These are phyloP conservation scores for Annulohypoxylon maeteangense DNA, from an alignment of 495 filamentous ascomycete species.

Conservation along the genomic window DNA sequence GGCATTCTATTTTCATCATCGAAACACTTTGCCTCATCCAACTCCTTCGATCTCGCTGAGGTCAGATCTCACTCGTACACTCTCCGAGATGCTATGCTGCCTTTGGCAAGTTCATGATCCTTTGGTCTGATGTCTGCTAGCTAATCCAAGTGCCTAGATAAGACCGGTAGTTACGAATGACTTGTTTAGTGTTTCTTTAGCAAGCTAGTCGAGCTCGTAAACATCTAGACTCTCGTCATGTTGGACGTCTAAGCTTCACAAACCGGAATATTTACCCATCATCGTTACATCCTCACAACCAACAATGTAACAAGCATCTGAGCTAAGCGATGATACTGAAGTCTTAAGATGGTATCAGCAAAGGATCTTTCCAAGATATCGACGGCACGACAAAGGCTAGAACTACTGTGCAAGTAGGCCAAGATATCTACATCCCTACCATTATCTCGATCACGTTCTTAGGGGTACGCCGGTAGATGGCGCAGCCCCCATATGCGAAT, in stretches of 20 bases:
- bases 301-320: not conserved
- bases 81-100: not conserved
- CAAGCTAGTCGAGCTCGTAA: not conserved
- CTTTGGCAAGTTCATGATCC: not conserved
- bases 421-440: not conserved
- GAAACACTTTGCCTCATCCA: not conserved
- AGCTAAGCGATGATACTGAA: slow-evolving; percentile 10
- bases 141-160: not conserved
- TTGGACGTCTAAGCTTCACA: not conserved
- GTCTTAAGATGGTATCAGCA: slow-evolving; percentile 1
- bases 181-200: not conserved
- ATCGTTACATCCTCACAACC: not conserved
- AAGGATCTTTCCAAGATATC: not conserved
- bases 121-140: not conserved
- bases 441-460: not conserved
- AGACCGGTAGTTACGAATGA: not conserved
- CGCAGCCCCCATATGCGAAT: not conserved
- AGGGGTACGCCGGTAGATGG: not conserved
- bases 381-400: not conserved
- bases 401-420: too few relatives aligned
- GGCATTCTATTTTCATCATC: not conserved
- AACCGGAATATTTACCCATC: not conserved
- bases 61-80: not conserved
- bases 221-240: not conserved
- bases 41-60: not conserved